A percentile compares a stretch with the other conserved stretches of the same genome.
These are phyloP conservation scores for Ophiocordyceps sinensis DNA, from an alignment of 2,329 filamentous ascomycete genomes.

Conservation along the genomic window DNA sequence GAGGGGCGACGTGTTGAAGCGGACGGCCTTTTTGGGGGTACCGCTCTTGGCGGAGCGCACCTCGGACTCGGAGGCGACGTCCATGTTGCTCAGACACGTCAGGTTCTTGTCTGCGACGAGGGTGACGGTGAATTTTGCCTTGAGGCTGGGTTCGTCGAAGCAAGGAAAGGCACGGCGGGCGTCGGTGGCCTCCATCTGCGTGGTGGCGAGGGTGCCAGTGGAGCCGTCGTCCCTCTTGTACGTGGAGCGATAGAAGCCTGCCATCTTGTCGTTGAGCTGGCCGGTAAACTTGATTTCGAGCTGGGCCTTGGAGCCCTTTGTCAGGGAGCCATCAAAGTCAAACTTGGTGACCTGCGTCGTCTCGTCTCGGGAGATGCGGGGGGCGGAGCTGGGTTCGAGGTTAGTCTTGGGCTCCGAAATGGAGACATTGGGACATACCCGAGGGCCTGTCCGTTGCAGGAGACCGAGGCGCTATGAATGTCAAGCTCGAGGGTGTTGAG, in stretches of 20 bases:
- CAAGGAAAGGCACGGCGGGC: slow-evolving; percentile 86
- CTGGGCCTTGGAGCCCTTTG: slow-evolving; percentile 62
- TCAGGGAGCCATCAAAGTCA: slow-evolving; percentile 57
- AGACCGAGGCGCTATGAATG: slow-evolving; percentile 47
- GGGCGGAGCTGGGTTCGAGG: slow-evolving; percentile 7
- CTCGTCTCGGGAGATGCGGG: slow-evolving; percentile 56
- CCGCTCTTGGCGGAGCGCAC: slow-evolving; percentile 22
- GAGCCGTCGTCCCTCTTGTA: slow-evolving; percentile 74
- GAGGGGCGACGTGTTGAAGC: slow-evolving; percentile 78
- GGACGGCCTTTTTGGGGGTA: slow-evolving; percentile 60
- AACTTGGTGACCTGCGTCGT: slow-evolving; percentile 71
- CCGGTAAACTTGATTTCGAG: slow-evolving; percentile 51
- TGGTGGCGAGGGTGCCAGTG: slow-evolving; percentile 71
- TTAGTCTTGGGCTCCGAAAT: neutral
- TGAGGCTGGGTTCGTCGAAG: slow-evolving; percentile 90
- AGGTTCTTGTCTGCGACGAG: slow-evolving; percentile 79
- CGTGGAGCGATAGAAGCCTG: slow-evolving; percentile 90
- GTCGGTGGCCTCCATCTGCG: slow-evolving; percentile 95
- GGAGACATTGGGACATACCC: slow-evolving; percentile 18
- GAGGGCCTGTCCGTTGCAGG: slow-evolving; percentile 32
- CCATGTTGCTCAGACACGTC: slow-evolving; percentile 95
- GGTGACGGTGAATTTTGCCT: slow-evolving; percentile 84
- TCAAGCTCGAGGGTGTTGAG: slow-evolving; percentile 81
- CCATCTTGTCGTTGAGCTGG: slow-evolving; percentile 84
- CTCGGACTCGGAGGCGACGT: slow-evolving; percentile 67